Percentiles rank a stretch among this genome's conserved stretches.
Evolutionary conservation across 352 stramenopile genomes (phyloP).

Genomic region (Pythium sp.): DNA sequence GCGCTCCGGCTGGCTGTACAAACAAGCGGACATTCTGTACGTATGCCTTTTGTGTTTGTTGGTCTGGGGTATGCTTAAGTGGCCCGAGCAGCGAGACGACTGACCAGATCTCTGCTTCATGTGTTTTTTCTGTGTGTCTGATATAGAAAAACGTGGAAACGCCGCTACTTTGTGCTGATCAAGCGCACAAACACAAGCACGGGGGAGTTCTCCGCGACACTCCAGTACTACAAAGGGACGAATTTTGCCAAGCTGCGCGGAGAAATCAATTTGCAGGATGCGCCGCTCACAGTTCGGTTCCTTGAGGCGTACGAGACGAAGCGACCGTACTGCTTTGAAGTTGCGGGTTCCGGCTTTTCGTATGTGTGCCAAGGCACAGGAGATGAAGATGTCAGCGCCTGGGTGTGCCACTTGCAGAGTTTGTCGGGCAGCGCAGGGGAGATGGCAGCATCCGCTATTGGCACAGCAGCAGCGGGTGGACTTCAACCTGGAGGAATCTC

Average conservation of each 20-base stretch:
- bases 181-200: conserved; percentile 71
- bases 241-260: conserved; percentile 79
- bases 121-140: conserved; percentile 13
- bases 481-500: conserved; percentile 31
- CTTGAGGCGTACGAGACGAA: conserved; percentile 78
- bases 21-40: conserved; percentile 62
- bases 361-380: conserved; percentile 78
- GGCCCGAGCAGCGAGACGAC: background rate
- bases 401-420: conserved; percentile 81
- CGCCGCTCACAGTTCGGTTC: conserved; percentile 67
- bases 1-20: conserved; percentile 51
- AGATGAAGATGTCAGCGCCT: conserved; percentile 84
- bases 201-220: conserved; percentile 63
- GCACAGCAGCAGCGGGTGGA: conserved; percentile 30
- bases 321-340: conserved; percentile 83
- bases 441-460: conserved; percentile 34
- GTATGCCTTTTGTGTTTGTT: background rate
- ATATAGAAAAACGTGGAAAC: conserved; percentile 82
- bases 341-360: conserved; percentile 64
- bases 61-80: background rate
- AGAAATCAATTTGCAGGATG: conserved; percentile 75
- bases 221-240: conserved; percentile 86
- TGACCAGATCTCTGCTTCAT: conserved; percentile 16
- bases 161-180: conserved; percentile 82
- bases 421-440: conserved; percentile 45